Evolutionary conservation across 371 early-diverging fungal genomes (phyloP).

Genomic region (Zopfochytrium polystomum): DNA sequence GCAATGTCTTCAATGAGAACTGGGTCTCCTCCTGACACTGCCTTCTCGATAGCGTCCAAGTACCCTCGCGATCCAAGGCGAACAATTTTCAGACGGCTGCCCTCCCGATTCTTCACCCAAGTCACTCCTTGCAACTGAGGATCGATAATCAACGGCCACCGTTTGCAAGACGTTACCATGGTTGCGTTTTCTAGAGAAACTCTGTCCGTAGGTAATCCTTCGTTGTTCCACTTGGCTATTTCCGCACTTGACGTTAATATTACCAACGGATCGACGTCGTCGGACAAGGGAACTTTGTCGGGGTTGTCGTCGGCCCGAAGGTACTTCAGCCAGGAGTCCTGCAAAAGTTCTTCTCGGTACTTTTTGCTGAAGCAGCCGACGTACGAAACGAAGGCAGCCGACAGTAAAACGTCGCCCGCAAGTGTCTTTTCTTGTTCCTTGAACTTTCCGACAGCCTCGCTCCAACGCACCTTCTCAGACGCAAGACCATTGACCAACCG

Average conservation of each 20-base stretch:
- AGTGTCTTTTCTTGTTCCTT: conserved; percentile 63
- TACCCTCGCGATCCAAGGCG: conserved; percentile 55
- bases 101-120: conserved; percentile 61
- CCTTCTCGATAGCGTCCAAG: conserved; percentile 59
- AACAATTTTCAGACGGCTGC: conserved; percentile 49
- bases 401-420: conserved; percentile 58
- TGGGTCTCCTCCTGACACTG: conserved; percentile 54
- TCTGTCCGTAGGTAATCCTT: conserved; percentile 59
- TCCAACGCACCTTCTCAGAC: conserved; percentile 64
- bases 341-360: conserved; percentile 55
- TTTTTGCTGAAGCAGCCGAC: conserved; percentile 62
- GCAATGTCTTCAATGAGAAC: conserved; percentile 60
- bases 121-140: conserved; percentile 64
- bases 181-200: conserved; percentile 62
- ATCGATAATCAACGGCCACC: conserved; percentile 65
- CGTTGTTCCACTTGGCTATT: conserved; percentile 63
- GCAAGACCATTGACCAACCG: conserved; percentile 62
- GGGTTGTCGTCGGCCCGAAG: conserved; percentile 40
- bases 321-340: conserved; percentile 54
- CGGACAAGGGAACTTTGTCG: conserved; percentile 50
- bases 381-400: conserved; percentile 60
- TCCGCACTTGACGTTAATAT: conserved; percentile 57
- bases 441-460: conserved; percentile 54
- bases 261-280: conserved; percentile 52
- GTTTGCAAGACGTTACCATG: conserved; percentile 58